Evolutionary conservation across 805 yeast species (phyloP).

Genomic region (Kodamaea laetipori): DNA sequence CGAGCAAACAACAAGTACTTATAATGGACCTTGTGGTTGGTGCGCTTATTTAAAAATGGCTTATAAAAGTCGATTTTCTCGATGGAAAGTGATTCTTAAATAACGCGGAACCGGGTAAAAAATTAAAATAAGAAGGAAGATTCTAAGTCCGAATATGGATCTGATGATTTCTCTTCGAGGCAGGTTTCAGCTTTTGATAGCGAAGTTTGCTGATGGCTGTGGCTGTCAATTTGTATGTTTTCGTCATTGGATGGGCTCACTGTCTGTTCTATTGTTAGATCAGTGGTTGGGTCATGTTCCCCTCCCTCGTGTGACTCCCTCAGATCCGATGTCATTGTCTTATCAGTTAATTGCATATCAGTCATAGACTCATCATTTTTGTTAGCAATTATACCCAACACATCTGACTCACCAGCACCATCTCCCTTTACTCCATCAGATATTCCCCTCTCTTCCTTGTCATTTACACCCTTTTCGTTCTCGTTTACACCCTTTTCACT

Average conservation of each 20-base stretch:
- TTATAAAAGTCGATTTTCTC: too few species aligned
- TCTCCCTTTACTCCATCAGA: background rate
- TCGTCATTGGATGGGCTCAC: too few species aligned
- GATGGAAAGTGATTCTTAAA: background rate
- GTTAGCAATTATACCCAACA: background rate
- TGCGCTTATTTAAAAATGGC: too few species aligned
- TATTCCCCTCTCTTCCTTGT: background rate
- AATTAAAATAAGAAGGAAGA: constrained; percentile 2
- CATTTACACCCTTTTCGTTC: background rate
- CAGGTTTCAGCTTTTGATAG: too few species aligned
- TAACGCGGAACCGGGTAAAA: constrained; percentile 5
- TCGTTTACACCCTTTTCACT: background rate
- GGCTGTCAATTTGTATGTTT: background rate
- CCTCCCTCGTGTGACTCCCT: too few species aligned
- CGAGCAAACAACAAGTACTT: background rate
- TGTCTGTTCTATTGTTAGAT: too few species aligned
- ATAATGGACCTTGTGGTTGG: too few species aligned
- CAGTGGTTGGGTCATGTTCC: too few species aligned
- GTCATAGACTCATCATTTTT: background rate
- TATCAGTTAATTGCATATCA: background rate
- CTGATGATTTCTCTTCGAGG: too few species aligned
- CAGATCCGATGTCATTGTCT: background rate
- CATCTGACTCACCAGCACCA: too few species aligned
- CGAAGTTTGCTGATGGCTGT: too few species aligned
- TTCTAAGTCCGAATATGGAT: constrained; percentile 7